These are phyloP conservation scores for Ajuga chamaepitys DNA, from an alignment of 257 asterid genomes.

Conservation along the genomic window DNA sequence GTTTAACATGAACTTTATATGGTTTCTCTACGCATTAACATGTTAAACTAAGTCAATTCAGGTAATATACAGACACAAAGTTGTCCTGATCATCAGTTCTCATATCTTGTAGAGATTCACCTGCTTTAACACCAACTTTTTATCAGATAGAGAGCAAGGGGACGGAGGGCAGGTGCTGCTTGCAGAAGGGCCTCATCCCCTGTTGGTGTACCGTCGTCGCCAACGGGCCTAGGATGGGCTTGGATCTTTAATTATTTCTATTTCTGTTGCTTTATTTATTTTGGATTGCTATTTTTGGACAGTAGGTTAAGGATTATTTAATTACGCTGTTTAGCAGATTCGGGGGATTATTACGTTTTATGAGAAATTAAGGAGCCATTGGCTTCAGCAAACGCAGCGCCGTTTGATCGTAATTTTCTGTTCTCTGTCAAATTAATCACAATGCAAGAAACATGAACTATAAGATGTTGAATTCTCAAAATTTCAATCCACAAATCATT, in stretches of 20 bases:
- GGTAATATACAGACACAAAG: background rate
- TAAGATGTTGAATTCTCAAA: background rate
- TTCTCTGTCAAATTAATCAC: too few species aligned
- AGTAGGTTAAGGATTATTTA: too few species aligned
- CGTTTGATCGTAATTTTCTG: too few species aligned
- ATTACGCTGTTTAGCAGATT: too few species aligned
- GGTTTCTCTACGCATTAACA: background rate
- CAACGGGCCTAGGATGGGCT: background rate
- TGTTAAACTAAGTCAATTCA: background rate
- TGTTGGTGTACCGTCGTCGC: background rate
- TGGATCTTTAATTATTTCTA: too few species aligned
- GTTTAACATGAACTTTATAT: background rate
- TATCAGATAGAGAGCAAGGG: background rate
- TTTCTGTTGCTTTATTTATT: too few species aligned
- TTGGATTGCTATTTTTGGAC: too few species aligned
- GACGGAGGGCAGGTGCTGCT: background rate
- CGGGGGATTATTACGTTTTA: too few species aligned
- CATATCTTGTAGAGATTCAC: too few species aligned
- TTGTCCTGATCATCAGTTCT: too few species aligned
- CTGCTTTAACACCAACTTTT: background rate
- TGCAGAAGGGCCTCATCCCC: background rate
- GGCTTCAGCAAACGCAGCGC: too few species aligned
- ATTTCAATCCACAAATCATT: background rate
- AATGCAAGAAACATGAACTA: background rate
- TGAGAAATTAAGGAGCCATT: too few species aligned